Evolutionary conservation across 805 yeast species (phyloP), one percentile per base, ranked within the genome.

Genomic region (Clavispora santaluciae): DNA sequence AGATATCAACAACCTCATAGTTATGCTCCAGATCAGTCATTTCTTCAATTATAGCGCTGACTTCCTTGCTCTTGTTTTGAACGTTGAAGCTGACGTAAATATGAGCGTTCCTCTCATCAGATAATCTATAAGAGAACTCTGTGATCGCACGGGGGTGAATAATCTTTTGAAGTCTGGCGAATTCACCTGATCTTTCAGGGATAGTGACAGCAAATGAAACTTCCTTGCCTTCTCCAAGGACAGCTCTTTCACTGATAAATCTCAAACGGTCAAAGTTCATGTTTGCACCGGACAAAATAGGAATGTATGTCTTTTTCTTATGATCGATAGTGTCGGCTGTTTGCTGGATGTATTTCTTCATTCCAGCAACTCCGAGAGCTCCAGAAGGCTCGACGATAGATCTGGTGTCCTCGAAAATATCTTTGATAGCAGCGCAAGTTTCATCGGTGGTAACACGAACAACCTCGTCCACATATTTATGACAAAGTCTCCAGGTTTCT

Each of bases 141-240:
- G 99, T 93, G 39, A 91, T 88, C 3, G 82, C 72, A 64, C 98
- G 79, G 44, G 99, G 98, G 48, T 82, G 81, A 34, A 93, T 80
- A 33, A 86, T 73, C 28, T 73, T 71, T 56, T 88, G 95, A 46
- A 93, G 73, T 50, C 78, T 76, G 40, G 77, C 73, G 66, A 93
- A 93, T 41, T 95, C 85, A 22, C 98, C 99, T 15, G 97, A 96
- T 34, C 71, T 66, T 61, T 93, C 99, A 18, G 98, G 97, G 49
- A 93, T 88, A 33, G 88, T 82, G 13, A 90, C 88, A 35, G 86
- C 78, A 73, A 93, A 72, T 55, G 95, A 91, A 6, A 88, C 95
- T 68, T 93, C 99, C 53, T 83, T 86, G 41, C 98, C 99, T 61
- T 91, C 98, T 66, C 99, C 99, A n/a, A 93, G 74, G 38, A 87